These are phyloP conservation scores for Chimonanthus praecox DNA, from an alignment of 164 flowering plant species.

Conservation along the genomic window DNA sequence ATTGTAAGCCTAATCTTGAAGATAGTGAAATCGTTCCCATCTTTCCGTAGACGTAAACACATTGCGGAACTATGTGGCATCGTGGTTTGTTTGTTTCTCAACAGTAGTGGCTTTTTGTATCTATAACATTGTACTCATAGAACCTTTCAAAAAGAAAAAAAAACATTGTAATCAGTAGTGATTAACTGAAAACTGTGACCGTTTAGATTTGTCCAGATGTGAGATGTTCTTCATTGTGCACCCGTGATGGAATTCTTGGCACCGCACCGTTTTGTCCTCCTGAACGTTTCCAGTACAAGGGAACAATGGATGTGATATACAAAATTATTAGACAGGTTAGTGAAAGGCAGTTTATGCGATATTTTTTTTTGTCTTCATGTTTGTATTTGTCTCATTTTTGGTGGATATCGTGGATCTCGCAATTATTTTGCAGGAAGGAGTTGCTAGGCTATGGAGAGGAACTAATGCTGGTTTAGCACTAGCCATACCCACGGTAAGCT, in stretches of 20 bases:
- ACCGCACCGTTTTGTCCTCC: constrained; percentile 77
- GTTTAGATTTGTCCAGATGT: constrained; percentile 80
- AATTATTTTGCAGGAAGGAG: constrained; percentile 71
- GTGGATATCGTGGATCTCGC: not conserved
- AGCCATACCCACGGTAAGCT: constrained; percentile 86
- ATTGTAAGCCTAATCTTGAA: too few relatives aligned
- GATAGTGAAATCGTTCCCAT: too few relatives aligned
- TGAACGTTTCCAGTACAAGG: constrained; percentile 92
- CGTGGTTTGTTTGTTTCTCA: too few relatives aligned
- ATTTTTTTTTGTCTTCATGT: not conserved
- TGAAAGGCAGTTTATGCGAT: not conserved
- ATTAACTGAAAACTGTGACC: not conserved
- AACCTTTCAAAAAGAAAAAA: too few relatives aligned
- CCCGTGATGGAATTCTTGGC: constrained; percentile 76
- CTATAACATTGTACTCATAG: too few relatives aligned
- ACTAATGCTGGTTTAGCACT: constrained; percentile 93
- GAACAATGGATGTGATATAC: constrained; percentile 83
- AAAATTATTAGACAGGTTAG: constrained; percentile 84
- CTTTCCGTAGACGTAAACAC: too few relatives aligned
- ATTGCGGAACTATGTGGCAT: too few relatives aligned
- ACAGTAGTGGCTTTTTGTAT: too few relatives aligned
- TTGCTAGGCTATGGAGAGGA: constrained; percentile 87
- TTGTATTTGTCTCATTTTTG: not conserved
- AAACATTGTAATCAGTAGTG: not conserved
- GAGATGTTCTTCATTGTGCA: constrained; percentile 84